These are phyloP conservation scores for Amphichorda felina DNA, from an alignment of 2,329 filamentous ascomycete species.

Conservation along the genomic window DNA sequence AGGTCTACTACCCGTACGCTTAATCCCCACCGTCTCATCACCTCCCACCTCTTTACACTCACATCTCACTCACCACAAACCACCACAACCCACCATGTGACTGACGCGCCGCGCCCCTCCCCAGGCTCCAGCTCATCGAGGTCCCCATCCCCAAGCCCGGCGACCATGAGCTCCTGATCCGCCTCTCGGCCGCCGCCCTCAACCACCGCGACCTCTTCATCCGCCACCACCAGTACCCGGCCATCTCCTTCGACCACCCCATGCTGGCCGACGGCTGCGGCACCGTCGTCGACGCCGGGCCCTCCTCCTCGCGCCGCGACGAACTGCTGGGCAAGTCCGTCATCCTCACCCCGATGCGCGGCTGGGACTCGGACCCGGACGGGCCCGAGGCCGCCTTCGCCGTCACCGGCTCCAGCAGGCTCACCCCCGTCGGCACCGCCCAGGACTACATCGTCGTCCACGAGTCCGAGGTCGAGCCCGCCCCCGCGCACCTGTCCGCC, in stretches of 20 bases:
- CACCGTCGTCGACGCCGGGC: conserved; percentile 53
- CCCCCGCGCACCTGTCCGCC: conserved; percentile 58
- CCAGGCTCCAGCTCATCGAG: conserved; percentile 46
- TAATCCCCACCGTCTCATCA: neutral
- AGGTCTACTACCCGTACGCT: conserved; percentile 71
- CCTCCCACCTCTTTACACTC: neutral
- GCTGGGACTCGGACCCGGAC: conserved; percentile 60
- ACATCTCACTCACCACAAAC: too few relatives aligned
- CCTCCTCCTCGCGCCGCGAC: conserved; percentile 19
- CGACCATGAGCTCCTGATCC: conserved; percentile 59
- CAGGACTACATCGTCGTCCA: conserved; percentile 62
- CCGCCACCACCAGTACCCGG: conserved; percentile 83
- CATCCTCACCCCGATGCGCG: conserved; percentile 63
- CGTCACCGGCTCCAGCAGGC: conserved; percentile 58
- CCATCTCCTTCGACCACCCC: conserved; percentile 65
- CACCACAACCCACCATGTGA: too few relatives aligned
- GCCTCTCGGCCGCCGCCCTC: conserved; percentile 67
- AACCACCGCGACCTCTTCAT: conserved; percentile 96
- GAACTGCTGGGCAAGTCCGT: conserved; percentile 54
- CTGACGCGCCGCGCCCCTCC: too few relatives aligned
- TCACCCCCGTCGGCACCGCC: conserved; percentile 53
- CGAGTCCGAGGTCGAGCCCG: conserved; percentile 62
- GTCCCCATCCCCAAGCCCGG: conserved; percentile 51
- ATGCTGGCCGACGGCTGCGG: conserved; percentile 78
- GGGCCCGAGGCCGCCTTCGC: conserved; percentile 57